Conservation (phyloP, 495 filamentous ascomycete genomes). For the Ramalina intermedia region DNA sequence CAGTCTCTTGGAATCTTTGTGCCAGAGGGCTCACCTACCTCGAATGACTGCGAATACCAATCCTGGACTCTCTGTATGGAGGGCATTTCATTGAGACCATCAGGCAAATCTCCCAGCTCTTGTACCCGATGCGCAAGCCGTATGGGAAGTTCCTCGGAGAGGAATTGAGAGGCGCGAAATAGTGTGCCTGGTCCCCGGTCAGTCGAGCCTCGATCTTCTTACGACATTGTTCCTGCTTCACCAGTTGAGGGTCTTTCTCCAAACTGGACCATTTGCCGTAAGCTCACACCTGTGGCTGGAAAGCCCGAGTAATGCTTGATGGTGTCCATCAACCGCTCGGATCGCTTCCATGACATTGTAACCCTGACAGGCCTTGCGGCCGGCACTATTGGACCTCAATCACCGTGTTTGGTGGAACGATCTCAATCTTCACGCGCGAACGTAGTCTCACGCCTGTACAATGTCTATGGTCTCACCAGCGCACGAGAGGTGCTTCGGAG, state of each 20-base stretch:
- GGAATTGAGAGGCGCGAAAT: slow-evolving; percentile 94
- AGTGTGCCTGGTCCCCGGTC: slow-evolving; percentile 53
- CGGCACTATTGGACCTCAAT: slow-evolving; percentile 2
- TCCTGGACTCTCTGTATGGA: slow-evolving; percentile 89
- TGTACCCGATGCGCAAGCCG: slow-evolving; percentile 90
- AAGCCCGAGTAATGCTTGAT: slow-evolving; percentile 98
- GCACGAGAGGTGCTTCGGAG: no score
- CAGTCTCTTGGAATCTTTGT: not conserved
- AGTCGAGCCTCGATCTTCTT: not conserved
- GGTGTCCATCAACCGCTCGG: slow-evolving; percentile 86
- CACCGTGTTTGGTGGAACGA: not conserved
- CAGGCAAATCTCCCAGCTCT: slow-evolving; percentile 82
- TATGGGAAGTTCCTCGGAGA: slow-evolving; percentile 95
- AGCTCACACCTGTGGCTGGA: slow-evolving; percentile 88
- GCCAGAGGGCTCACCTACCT: slow-evolving; percentile 42
- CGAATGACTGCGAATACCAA: slow-evolving; percentile 99
- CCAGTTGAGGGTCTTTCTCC: slow-evolving; percentile 80
- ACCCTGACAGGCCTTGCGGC: slow-evolving; percentile 20
- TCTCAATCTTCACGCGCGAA: no score
- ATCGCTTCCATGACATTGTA: slow-evolving; percentile 78
- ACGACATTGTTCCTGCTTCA: slow-evolving; percentile 19
- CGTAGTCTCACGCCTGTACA: no score
- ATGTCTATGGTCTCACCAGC: no score
- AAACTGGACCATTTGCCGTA: slow-evolving; percentile 98
- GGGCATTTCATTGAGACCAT: slow-evolving; percentile 96